Evolutionary conservation across 2,329 filamentous ascomycete species (phyloP).

Genomic region (Hymenoscyphus occultus): DNA sequence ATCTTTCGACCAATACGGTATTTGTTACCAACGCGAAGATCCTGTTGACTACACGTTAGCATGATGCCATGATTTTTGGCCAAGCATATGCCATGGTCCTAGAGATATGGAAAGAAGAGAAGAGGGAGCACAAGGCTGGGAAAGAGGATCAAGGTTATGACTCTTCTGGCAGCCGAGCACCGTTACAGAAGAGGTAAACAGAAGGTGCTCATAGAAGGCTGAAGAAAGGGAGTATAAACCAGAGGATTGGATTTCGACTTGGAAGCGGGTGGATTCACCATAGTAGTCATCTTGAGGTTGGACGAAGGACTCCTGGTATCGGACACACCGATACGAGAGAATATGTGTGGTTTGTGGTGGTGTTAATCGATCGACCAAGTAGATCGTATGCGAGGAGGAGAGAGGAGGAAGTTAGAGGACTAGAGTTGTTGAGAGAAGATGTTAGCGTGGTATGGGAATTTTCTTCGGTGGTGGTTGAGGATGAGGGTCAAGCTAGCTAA

Average conservation of each 20-base stretch:
- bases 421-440: background rate
- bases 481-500: background rate
- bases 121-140: slow-evolving; percentile 30
- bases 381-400: slow-evolving; percentile 11
- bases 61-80: slow-evolving; percentile 15
- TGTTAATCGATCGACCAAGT: slow-evolving; percentile 22
- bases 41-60: slow-evolving; percentile 52
- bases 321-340: slow-evolving; percentile 34
- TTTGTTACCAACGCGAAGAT: slow-evolving; percentile 98
- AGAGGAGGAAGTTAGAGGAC: background rate
- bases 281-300: slow-evolving; percentile 56
- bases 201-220: slow-evolving; percentile 34
- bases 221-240: slow-evolving; percentile 42
- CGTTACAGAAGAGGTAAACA: slow-evolving; percentile 27
- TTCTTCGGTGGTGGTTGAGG: background rate
- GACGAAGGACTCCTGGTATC: slow-evolving; percentile 38
- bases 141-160: slow-evolving; percentile 17
- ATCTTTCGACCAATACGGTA: slow-evolving; percentile 99
- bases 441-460: background rate
- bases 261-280: slow-evolving; percentile 48
- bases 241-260: slow-evolving; percentile 38
- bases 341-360: slow-evolving; percentile 18
- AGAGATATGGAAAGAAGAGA: slow-evolving; percentile 10
- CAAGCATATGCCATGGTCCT: slow-evolving; percentile 6
- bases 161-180: slow-evolving; percentile 23